Percentiles rank a stretch among this genome's conserved stretches.
These are phyloP conservation scores for Ceratocystis huliohia DNA, from an alignment of 2,329 filamentous ascomycete species.

Conservation along the genomic window DNA sequence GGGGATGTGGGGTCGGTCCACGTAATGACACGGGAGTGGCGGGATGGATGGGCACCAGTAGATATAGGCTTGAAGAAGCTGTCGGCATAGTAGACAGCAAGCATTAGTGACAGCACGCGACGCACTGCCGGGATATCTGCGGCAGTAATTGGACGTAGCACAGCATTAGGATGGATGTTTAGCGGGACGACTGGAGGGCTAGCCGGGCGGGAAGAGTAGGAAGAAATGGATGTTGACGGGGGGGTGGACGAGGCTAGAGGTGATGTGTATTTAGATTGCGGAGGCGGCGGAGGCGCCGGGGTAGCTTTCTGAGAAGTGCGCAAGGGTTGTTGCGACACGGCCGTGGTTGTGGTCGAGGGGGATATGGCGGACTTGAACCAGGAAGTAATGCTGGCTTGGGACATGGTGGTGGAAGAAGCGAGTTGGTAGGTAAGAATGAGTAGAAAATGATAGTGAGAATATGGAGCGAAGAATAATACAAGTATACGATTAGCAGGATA, in stretches of 20 bases:
- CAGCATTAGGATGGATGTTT: conserved; percentile 36
- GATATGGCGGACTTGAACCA: conserved; percentile 40
- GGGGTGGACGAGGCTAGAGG: conserved; percentile 15
- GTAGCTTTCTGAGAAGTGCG: conserved; percentile 23
- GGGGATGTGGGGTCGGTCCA: conserved; percentile 35
- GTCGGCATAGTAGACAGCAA: conserved; percentile 51
- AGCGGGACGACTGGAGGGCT: conserved; percentile 23
- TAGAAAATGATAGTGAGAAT: not conserved
- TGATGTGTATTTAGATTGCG: conserved; percentile 23
- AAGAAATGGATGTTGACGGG: conserved; percentile 19
- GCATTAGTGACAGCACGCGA: conserved; percentile 52
- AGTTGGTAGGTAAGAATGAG: not conserved
- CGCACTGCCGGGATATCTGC: conserved; percentile 46
- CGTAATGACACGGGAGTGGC: conserved; percentile 48
- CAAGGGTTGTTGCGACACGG: conserved; percentile 21
- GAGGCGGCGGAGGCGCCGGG: conserved; percentile 22
- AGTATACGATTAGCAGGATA: not conserved
- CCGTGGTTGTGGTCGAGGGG: conserved; percentile 26
- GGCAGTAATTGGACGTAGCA: conserved; percentile 39
- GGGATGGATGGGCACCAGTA: conserved; percentile 37
- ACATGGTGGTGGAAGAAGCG: conserved; percentile 28
- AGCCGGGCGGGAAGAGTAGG: conserved; percentile 21
- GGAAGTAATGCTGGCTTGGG: conserved; percentile 47
- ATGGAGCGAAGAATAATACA: not conserved
- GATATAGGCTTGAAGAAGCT: conserved; percentile 47